Percentiles rank a stretch among this genome's conserved stretches.
Evolutionary conservation across 345 rosid genomes (phyloP).

Genomic region (Pistacia vera): DNA sequence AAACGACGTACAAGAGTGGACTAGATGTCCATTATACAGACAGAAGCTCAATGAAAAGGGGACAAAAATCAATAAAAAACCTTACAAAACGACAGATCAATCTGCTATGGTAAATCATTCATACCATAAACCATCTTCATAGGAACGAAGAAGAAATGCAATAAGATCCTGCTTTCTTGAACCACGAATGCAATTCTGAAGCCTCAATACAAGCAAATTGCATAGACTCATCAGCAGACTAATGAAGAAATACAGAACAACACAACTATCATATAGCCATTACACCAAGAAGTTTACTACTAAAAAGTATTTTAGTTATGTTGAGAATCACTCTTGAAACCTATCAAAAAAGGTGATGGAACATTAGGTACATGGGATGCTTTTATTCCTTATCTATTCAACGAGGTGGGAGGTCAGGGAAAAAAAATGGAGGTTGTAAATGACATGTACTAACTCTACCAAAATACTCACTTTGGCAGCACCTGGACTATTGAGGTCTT

Average conservation of each 20-base stretch:
- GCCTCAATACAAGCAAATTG: conserved; percentile 25
- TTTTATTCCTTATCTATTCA: not conserved
- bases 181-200: conserved; percentile 49
- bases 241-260: conserved; percentile 16
- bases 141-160: conserved; percentile 52
- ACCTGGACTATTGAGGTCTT: not conserved
- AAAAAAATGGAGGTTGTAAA: not conserved
- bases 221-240: conserved; percentile 15
- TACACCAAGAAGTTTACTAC: not conserved
- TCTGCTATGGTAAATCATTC: conserved; percentile 10
- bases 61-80: too few relatives aligned
- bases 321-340: not conserved
- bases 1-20: too few relatives aligned
- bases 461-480: not conserved
- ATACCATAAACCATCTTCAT: conserved; percentile 59
- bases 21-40: too few relatives aligned
- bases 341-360: not conserved
- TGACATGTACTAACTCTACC: not conserved
- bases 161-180: conserved; percentile 73
- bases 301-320: not conserved
- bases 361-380: not conserved
- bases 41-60: too few relatives aligned
- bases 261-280: conserved; percentile 16
- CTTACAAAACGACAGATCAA: too few relatives aligned
- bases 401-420: not conserved